Evolutionary conservation across 2,329 filamentous ascomycete genomes (phyloP).

Genomic region (Penicillium nordicum): DNA sequence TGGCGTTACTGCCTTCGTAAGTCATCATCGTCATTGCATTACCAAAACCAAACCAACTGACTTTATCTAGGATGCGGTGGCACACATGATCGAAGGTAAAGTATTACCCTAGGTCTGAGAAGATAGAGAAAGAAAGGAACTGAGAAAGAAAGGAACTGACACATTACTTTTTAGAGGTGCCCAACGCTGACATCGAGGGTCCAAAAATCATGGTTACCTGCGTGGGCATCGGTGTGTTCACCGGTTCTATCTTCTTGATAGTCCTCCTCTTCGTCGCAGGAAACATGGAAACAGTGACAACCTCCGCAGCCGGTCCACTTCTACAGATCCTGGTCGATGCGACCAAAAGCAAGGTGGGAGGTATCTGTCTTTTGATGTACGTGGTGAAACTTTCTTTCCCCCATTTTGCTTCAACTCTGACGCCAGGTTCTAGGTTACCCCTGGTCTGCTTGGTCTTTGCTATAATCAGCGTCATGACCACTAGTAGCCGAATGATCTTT

Average conservation of each 20-base stretch:
- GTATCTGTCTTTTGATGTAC: constrained; percentile 60
- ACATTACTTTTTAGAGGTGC: constrained; percentile 30
- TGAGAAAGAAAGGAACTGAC: neutral
- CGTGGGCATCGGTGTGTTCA: constrained; percentile 59
- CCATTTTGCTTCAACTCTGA: constrained; percentile 6
- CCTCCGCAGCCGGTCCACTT: constrained; percentile 55
- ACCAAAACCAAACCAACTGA: neutral
- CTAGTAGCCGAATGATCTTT: constrained; percentile 36
- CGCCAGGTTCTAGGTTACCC: constrained; percentile 23
- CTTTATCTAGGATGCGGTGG: constrained; percentile 31
- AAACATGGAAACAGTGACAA: constrained; percentile 55
- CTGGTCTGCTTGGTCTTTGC: constrained; percentile 33
- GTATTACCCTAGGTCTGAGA: neutral
- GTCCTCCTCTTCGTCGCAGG: constrained; percentile 62
- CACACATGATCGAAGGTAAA: constrained; percentile 50
- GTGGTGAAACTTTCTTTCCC: neutral
- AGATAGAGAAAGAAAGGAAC: neutral
- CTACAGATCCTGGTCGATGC: constrained; percentile 62
- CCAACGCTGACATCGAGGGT: constrained; percentile 50
- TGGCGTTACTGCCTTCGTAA: constrained; percentile 51
- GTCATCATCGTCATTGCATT: constrained; percentile 2
- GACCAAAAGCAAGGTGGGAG: constrained; percentile 59
- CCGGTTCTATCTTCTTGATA: constrained; percentile 60
- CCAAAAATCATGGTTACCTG: constrained; percentile 65
- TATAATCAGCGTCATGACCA: constrained; percentile 35